These are phyloP conservation scores for Mycena metata DNA, from an alignment of 768 basidiomycete species.

Conservation along the genomic window DNA sequence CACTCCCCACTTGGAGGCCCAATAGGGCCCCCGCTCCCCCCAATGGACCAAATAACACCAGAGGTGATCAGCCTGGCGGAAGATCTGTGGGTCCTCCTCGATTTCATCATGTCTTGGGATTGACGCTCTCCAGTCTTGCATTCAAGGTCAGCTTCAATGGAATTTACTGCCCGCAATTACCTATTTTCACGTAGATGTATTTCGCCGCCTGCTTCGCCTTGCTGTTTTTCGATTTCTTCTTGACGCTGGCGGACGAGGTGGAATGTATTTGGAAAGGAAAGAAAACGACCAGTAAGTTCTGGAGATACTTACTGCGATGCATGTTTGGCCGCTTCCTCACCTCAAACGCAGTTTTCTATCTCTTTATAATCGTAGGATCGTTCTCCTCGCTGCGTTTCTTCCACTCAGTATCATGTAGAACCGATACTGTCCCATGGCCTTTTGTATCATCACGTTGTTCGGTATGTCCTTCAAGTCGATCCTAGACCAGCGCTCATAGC, in stretches of 20 bases:
- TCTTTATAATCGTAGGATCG: slow-evolving; percentile 35
- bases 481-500: background rate
- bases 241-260: slow-evolving; percentile 42
- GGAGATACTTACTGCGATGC: no score
- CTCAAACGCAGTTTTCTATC: slow-evolving; percentile 30
- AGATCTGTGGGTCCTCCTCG: slow-evolving; percentile 28
- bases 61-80: slow-evolving; percentile 29
- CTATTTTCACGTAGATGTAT: slow-evolving; percentile 34
- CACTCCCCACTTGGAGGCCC: slow-evolving; percentile 4
- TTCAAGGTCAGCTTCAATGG: slow-evolving; percentile 19
- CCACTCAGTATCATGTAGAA: slow-evolving; percentile 28
- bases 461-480: slow-evolving; percentile 31
- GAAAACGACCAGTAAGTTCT: slow-evolving; percentile 36
- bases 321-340: background rate
- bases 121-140: slow-evolving; percentile 16
- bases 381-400: background rate
- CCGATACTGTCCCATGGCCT: slow-evolving; percentile 46
- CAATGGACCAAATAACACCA: slow-evolving; percentile 18
- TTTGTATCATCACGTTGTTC: slow-evolving; percentile 45
- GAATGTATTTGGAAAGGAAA: slow-evolving; percentile 41
- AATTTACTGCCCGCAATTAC: no score
- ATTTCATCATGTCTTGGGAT: background rate
- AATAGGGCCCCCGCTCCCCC: background rate
- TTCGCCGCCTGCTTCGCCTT: slow-evolving; percentile 40
- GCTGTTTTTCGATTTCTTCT: slow-evolving; percentile 44